Conservation (phyloP, 1,139 yeast genomes). For the Pichia sp. region DNA sequence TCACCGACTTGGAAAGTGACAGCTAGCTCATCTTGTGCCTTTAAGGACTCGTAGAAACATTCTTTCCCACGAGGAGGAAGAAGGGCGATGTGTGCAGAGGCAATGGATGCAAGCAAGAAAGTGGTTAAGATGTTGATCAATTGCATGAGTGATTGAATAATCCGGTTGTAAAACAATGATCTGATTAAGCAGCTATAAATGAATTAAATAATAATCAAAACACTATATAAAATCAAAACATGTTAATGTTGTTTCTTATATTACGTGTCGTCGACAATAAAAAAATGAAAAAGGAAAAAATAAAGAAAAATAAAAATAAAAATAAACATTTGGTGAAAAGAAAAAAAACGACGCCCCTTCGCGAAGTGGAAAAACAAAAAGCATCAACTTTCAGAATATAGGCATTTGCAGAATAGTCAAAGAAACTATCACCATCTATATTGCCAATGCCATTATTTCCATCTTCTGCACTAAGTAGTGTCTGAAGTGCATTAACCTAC, state of each 20-base stretch:
- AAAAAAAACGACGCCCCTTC: neutral
- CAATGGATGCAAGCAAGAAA: neutral
- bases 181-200: neutral
- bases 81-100: constrained; percentile 70
- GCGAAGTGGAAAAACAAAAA: neutral
- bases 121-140: neutral
- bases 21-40: constrained; percentile 78
- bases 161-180: too few relatives aligned
- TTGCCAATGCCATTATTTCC: neutral
- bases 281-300: neutral
- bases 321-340: too few relatives aligned
- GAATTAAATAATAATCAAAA: neutral
- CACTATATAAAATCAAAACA: neutral
- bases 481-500: neutral
- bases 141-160: too few relatives aligned
- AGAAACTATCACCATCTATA: neutral
- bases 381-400: neutral
- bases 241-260: neutral
- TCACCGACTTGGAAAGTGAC: constrained; percentile 93
- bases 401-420: neutral
- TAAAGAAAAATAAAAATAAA: too few relatives aligned
- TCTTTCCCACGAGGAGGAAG: constrained; percentile 81
- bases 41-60: constrained; percentile 82
- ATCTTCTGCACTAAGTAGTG: neutral
- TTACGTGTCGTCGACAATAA: neutral